Base-by-base conservation (phyloP, 495 filamentous ascomycete species). In the Neurospora discreta region DNA sequence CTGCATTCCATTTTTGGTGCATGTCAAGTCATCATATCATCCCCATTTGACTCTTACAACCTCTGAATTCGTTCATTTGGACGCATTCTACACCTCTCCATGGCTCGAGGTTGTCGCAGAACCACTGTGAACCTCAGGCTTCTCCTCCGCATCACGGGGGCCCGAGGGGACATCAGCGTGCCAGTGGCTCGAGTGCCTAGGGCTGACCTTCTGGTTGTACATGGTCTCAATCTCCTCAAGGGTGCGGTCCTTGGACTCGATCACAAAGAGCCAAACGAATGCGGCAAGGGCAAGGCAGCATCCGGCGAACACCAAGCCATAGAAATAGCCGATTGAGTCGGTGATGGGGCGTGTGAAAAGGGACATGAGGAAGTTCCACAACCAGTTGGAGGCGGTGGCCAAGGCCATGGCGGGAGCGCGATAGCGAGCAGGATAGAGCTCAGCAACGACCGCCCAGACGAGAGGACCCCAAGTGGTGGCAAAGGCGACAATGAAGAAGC, bases 401-500 rank as follows among this genome's bases (percentile, higher is more conserved):
- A 94, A 77, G 41, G 89, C 91, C 86, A 94, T 93, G 75, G 87
- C 89, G 39, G 88, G 86, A 23, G 91, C 91, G 58, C 92, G 88
- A 80, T 93, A 92, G 68, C 89, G 85, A 71, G 88, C 85, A 26
- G 93, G 93, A 80, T 93, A 97, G 76, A 95, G 87, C 82, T 97
- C 93, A 69, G 89, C 90, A 67, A 90, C 89, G 70, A 92, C 88
- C 36, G 89, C 86, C 93, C 93, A 96, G 52, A 94, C 86, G 38
- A 94, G 90, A 13, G 93, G 93, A 68, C 92, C 93, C 93, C 93
- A 96, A 40, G 91, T 94, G 71, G 86, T 90, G 20, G 86, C 85
- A 69, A 88, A 88, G 16, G 82, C 82, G 30, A 80, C 84, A 70
- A 88, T 88, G 72, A 91, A 93, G 74, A 94, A 84, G 79, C 91